Percentiles rank a stretch among this genome's conserved stretches.
Conservation (phyloP, 2,329 filamentous ascomycete species). For the Trichoderma koningii region DNA sequence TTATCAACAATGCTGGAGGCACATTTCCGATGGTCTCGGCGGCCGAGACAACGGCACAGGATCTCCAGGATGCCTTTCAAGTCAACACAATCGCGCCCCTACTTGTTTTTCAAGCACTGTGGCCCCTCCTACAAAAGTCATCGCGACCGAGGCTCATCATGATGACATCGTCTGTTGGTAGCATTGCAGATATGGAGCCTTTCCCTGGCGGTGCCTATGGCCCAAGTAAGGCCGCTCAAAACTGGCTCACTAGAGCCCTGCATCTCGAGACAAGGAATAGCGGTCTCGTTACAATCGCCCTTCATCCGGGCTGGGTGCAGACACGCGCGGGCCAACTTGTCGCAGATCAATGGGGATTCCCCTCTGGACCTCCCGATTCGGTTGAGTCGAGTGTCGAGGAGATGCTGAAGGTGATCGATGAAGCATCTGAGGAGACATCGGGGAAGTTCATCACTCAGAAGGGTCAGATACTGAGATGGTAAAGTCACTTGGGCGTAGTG, state of each 20-base stretch:
- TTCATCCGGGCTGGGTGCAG: slow-evolving; percentile 46
- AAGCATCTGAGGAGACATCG: slow-evolving; percentile 34
- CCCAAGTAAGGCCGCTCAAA: slow-evolving; percentile 41
- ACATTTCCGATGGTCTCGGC: slow-evolving; percentile 37
- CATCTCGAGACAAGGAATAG: slow-evolving; percentile 34
- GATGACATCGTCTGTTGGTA: slow-evolving; percentile 42
- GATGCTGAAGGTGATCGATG: slow-evolving; percentile 42
- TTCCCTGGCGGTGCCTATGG: slow-evolving; percentile 41
- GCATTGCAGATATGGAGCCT: slow-evolving; percentile 39
- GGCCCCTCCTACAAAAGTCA: slow-evolving; percentile 41
- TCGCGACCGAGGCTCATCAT: slow-evolving; percentile 40
- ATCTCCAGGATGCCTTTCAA: slow-evolving; percentile 45
- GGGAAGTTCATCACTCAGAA: slow-evolving; percentile 30
- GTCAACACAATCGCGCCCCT: slow-evolving; percentile 49
- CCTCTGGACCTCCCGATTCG: slow-evolving; percentile 34
- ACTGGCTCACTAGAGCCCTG: slow-evolving; percentile 39
- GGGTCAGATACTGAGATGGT: slow-evolving; percentile 5
- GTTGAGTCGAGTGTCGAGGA: slow-evolving; percentile 38
- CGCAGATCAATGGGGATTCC: slow-evolving; percentile 39
- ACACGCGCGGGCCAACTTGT: slow-evolving; percentile 38
- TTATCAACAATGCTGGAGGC: slow-evolving; percentile 56
- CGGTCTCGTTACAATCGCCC: slow-evolving; percentile 35
- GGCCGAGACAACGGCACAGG: slow-evolving; percentile 35
- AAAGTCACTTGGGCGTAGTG: not conserved
- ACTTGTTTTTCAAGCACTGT: slow-evolving; percentile 41